These are phyloP conservation scores for Eucalyptus pauciflora DNA, from an alignment of 345 rosid species.

Conservation along the genomic window DNA sequence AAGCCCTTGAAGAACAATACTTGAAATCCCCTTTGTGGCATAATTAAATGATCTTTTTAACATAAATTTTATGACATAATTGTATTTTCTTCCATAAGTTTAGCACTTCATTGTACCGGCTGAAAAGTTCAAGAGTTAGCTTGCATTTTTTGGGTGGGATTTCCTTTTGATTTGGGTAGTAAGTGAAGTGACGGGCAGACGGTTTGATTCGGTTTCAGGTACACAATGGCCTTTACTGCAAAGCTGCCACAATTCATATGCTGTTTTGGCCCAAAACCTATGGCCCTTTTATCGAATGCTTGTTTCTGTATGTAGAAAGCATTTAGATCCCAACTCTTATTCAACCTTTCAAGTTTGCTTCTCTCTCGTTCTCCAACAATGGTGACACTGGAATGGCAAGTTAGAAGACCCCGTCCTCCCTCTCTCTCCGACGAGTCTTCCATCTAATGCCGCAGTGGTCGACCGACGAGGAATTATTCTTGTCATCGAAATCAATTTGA, in stretches of 20 bases:
- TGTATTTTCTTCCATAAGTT: background rate
- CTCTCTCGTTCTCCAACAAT: background rate
- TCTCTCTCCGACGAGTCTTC: background rate
- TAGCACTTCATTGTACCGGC: accelerated
- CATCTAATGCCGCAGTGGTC: background rate
- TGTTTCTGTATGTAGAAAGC: background rate
- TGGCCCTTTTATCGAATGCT: background rate
- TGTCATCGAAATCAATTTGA: no score
- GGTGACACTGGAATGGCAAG: background rate
- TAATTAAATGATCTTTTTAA: no score
- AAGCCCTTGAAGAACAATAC: no score
- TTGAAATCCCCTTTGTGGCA: no score
- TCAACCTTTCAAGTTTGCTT: background rate
- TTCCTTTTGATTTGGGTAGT: background rate
- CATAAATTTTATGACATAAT: no score
- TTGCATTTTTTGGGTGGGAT: background rate
- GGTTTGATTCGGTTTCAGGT: background rate
- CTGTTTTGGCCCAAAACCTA: background rate
- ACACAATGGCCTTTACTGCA: background rate
- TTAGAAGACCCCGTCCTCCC: background rate
- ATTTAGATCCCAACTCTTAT: background rate
- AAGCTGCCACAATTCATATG: background rate
- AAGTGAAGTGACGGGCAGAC: background rate
- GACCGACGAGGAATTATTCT: background rate
- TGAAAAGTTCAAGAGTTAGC: no score